Evolutionary conservation across 225 moss, liverwort and hornwort species (phyloP).

Genomic region (Rhytidiadelphus loreus): DNA sequence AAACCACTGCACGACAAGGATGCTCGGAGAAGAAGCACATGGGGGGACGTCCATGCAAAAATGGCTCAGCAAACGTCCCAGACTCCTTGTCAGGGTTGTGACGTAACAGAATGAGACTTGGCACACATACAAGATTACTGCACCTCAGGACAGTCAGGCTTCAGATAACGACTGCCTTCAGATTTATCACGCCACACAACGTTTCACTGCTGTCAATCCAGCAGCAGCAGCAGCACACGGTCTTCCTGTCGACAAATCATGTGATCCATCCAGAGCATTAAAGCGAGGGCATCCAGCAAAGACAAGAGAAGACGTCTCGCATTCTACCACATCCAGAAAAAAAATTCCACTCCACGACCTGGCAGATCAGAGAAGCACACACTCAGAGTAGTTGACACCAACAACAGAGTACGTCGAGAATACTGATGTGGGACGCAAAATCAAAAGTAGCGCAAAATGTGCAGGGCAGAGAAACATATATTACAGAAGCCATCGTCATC

Average conservation of each 20-base stretch:
- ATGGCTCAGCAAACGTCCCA: neutral
- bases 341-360: neutral
- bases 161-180: neutral
- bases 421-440: neutral
- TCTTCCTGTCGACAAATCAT: neutral
- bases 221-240: neutral
- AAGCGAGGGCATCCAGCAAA: neutral
- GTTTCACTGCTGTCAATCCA: neutral
- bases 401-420: neutral
- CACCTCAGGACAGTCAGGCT: neutral
- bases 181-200: neutral
- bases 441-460: neutral
- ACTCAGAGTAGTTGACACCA: neutral
- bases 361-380: neutral
- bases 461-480: slow-evolving; percentile 41
- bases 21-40: neutral
- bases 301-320: neutral
- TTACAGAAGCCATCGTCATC: slow-evolving; percentile 43
- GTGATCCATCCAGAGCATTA: neutral
- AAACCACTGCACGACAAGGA: neutral
- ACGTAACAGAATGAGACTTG: neutral
- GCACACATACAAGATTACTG: neutral
- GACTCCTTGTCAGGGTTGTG: neutral
- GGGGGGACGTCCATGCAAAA: neutral
- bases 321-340: neutral